These are phyloP conservation scores for Apiotrichum gracile DNA, from an alignment of 1,284 basidiomycete genomes.

Conservation along the genomic window DNA sequence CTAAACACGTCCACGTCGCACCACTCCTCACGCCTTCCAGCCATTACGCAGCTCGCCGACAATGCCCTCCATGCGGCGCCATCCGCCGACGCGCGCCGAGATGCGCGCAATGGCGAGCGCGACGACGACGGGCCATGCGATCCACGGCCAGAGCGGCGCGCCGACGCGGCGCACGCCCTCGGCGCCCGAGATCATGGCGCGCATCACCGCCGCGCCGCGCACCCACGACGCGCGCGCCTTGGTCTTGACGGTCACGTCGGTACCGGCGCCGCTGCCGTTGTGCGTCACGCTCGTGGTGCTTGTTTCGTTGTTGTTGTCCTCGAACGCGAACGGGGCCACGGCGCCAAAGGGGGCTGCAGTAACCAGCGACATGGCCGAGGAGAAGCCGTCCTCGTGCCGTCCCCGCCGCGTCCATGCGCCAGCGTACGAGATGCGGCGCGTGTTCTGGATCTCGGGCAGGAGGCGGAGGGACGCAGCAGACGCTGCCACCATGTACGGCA, in stretches of 20 bases:
- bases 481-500: conserved; percentile 1
- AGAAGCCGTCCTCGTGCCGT: conserved; percentile 78
- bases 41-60: neutral
- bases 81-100: neutral
- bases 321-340: conserved; percentile 40
- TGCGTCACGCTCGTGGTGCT: neutral
- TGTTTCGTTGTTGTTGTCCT: neutral
- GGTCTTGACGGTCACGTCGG: neutral
- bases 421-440: conserved; percentile 61
- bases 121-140: conserved; percentile 10
- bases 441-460: conserved; percentile 56
- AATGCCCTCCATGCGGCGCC: neutral
- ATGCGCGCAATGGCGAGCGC: neutral
- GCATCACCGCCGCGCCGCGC: neutral
- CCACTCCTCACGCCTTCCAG: neutral
- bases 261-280: neutral
- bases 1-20: too few species aligned
- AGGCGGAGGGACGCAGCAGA: neutral
- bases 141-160: conserved; percentile 3
- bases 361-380: conserved; percentile 48
- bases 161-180: conserved; percentile 2
- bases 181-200: neutral
- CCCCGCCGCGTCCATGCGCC: conserved; percentile 70
- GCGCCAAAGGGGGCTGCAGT: conserved; percentile 37
- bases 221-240: neutral